Evolutionary conservation across 768 basidiomycete genomes (phyloP).

Genomic region (Rhodotorula kratochvilovae): DNA sequence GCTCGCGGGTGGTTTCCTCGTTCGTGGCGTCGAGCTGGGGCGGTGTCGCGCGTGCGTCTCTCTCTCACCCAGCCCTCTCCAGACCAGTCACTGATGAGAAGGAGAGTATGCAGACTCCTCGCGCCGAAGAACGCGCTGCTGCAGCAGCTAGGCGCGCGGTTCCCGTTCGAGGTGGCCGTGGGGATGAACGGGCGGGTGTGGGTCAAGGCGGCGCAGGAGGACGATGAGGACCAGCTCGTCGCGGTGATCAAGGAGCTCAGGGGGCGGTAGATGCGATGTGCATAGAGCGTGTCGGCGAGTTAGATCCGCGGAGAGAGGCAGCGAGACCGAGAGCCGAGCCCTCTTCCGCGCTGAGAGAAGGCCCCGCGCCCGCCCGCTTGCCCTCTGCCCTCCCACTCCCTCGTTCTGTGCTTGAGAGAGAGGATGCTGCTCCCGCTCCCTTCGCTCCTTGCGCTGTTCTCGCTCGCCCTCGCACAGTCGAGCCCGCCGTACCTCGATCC

Average conservation of each 20-base stretch:
- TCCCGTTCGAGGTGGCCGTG: constrained; percentile 81
- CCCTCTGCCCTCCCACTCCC: neutral
- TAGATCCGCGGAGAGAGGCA: neutral
- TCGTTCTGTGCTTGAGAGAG: neutral
- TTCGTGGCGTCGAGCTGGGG: constrained; percentile 67
- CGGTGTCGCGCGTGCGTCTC: constrained; percentile 73
- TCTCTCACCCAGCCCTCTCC: neutral
- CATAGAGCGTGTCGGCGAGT: neutral
- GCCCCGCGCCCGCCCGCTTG: too few relatives aligned
- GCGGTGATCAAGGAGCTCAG: constrained; percentile 69
- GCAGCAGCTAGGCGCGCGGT: constrained; percentile 68
- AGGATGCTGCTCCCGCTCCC: neutral
- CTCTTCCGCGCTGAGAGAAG: too few relatives aligned
- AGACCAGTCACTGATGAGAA: neutral
- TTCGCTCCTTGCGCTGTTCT: neutral
- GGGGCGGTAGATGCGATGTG: neutral
- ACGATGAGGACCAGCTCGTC: constrained; percentile 61
- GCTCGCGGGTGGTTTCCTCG: constrained; percentile 79
- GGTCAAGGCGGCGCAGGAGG: constrained; percentile 62
- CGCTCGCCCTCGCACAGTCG: neutral
- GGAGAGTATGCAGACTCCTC: constrained; percentile 57
- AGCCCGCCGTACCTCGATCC: constrained; percentile 2
- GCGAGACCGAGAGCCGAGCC: neutral
- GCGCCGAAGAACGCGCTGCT: constrained; percentile 77
- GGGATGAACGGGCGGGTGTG: constrained; percentile 91